phyloP scores from a whole-genome alignment of 495 filamentous ascomycete genomes.

The Jackrogersella multiformis region DNA sequence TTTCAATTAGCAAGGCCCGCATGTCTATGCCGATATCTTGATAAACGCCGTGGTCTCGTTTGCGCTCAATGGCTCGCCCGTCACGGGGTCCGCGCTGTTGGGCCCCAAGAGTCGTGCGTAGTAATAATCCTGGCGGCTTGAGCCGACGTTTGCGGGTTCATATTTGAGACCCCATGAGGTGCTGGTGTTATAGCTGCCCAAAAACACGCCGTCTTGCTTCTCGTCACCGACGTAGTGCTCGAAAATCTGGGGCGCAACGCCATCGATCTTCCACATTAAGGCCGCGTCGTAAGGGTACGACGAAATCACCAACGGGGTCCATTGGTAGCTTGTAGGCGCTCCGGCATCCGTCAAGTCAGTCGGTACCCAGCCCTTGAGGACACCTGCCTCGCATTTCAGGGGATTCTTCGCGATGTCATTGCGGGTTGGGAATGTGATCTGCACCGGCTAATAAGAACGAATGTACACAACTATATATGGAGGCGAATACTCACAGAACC shows the following conservation, averaged over 20 bases:
- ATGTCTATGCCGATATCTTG: conserved; percentile 19
- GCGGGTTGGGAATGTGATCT: conserved; percentile 37
- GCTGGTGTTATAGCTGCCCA: conserved; percentile 32
- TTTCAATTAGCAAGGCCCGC: not conserved
- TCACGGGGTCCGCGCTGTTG: conserved; percentile 34
- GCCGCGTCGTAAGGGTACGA: conserved; percentile 39
- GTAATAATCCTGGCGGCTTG: conserved; percentile 29
- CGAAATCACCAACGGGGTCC: conserved; percentile 37
- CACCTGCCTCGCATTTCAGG: conserved; percentile 29
- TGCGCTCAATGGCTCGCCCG: conserved; percentile 17
- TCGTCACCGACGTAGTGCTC: conserved; percentile 47
- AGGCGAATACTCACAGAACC: conserved; percentile 37
- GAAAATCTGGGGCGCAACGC: conserved; percentile 36
- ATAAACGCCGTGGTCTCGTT: conserved; percentile 39
- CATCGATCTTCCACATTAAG: conserved; percentile 43
- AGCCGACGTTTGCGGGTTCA: not conserved
- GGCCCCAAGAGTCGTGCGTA: conserved; percentile 40
- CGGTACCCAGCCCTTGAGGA: conserved; percentile 26
- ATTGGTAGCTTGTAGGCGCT: conserved; percentile 34
- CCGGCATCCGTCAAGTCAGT: conserved; percentile 35
- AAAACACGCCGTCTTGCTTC: conserved; percentile 46
- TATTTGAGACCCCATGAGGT: conserved; percentile 37
- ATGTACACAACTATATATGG: not conserved
- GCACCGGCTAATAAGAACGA: not conserved
- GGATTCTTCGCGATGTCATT: conserved; percentile 36